Percentiles rank a stretch among this genome's conserved stretches.
phyloP scores from a whole-genome alignment of 2,329 filamentous ascomycete genomes.

The Arthroderma sp. region DNA sequence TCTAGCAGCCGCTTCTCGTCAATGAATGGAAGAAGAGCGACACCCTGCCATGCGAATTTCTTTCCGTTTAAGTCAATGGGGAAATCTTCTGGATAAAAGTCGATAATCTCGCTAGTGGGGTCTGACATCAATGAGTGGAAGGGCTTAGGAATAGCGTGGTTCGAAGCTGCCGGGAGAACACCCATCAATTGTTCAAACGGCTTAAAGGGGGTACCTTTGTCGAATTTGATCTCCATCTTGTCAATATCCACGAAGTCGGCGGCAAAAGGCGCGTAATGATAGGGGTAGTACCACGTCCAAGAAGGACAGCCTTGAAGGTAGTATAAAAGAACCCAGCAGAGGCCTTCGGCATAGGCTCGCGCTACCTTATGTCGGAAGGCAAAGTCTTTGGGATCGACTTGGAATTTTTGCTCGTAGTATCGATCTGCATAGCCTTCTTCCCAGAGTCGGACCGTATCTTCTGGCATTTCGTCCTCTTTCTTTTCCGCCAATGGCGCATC shows the following conservation, averaged over 20 bases:
- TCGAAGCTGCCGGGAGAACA: constrained; percentile 83
- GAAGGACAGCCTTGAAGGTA: constrained; percentile 97
- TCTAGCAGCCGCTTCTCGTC: constrained; percentile 74
- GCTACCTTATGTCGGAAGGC: constrained; percentile 84
- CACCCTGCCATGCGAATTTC: constrained; percentile 96
- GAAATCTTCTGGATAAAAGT: constrained; percentile 95
- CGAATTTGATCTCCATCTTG: constrained; percentile 67
- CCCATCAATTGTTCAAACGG: constrained; percentile 99
- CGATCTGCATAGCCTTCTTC: constrained; percentile 89
- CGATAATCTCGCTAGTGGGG: constrained; percentile 78
- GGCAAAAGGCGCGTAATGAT: constrained; percentile 95
- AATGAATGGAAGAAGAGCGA: constrained; percentile 88
- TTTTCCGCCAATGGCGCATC: constrained; percentile 19
- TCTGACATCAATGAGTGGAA: constrained; percentile 89
- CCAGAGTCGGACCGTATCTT: constrained; percentile 82
- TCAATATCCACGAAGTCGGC: constrained; percentile 79
- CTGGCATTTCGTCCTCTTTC: constrained; percentile 48
- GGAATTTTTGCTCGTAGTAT: constrained; percentile 95
- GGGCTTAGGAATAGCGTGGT: constrained; percentile 73
- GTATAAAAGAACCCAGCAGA: constrained; percentile 90
- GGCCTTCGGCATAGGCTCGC: constrained; percentile 80
- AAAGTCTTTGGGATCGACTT: constrained; percentile 64
- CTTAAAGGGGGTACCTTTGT: constrained; percentile 70
- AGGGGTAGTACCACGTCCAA: constrained; percentile 99
- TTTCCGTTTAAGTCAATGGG: constrained; percentile 90